These are phyloP conservation scores for Gymnopilus junonius DNA, from an alignment of 768 basidiomycete species.

Conservation along the genomic window DNA sequence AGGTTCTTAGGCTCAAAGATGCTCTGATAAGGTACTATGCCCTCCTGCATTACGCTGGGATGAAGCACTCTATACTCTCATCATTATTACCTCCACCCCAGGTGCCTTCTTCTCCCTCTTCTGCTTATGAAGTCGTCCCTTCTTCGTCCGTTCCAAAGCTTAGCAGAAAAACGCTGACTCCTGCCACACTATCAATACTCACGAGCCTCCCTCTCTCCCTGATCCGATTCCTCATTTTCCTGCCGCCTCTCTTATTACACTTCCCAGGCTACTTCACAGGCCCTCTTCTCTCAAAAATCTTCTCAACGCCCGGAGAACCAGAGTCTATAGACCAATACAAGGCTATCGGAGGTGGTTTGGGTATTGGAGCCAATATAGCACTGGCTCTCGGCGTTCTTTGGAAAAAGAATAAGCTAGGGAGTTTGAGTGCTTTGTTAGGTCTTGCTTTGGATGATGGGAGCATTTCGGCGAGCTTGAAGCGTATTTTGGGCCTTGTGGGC, in stretches of 20 bases:
- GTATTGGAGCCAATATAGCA: slow-evolving; percentile 34
- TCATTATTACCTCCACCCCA: slow-evolving; percentile 23
- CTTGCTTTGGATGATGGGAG: slow-evolving; percentile 6
- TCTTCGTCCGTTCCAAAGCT: slow-evolving; percentile 26
- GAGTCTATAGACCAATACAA: slow-evolving; percentile 77
- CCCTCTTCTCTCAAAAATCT: slow-evolving; percentile 41
- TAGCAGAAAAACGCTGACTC: slow-evolving; percentile 32
- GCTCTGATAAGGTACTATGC: slow-evolving; percentile 60
- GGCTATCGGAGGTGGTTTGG: slow-evolving; percentile 59
- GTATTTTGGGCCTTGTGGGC: slow-evolving; percentile 18
- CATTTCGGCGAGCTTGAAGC: slow-evolving; percentile 9
- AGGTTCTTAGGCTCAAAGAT: slow-evolving; percentile 35
- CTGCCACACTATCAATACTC: slow-evolving; percentile 28
- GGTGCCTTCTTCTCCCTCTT: slow-evolving; percentile 7
- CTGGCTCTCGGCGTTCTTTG: slow-evolving; percentile 26
- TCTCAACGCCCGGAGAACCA: slow-evolving; percentile 57
- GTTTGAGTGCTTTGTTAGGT: slow-evolving; percentile 12
- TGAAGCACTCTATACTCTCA: slow-evolving; percentile 53
- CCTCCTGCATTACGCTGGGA: slow-evolving; percentile 52
- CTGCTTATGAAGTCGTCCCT: slow-evolving; percentile 16
- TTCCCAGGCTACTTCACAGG: slow-evolving; percentile 63
- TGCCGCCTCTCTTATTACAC: slow-evolving; percentile 53
- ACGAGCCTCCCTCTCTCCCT: slow-evolving; percentile 44
- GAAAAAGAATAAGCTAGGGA: slow-evolving; percentile 19
- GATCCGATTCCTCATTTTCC: slow-evolving; percentile 39